Conservation (phyloP, 345 rosid species). For the Citrus australasica region DNA sequence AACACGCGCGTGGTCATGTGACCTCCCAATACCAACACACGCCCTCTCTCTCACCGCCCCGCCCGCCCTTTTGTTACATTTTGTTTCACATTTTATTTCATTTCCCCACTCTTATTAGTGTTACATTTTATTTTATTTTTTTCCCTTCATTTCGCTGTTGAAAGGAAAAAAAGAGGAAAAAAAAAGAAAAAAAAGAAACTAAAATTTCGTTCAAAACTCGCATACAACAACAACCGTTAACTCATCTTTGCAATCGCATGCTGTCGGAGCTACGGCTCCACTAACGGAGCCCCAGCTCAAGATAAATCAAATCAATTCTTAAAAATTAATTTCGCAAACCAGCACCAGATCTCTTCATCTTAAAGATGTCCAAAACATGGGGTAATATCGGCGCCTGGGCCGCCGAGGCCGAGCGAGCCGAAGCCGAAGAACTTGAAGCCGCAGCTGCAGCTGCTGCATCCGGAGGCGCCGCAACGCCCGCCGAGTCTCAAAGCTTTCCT, state of each 20-base stretch:
- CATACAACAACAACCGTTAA: background rate
- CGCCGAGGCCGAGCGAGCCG: slow-evolving; percentile 84
- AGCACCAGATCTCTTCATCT: slow-evolving; percentile 13
- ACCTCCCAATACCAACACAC: background rate
- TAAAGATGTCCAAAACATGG: slow-evolving; percentile 67
- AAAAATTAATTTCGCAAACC: background rate
- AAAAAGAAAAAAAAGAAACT: background rate
- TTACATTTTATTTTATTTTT: no score
- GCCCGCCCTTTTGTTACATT: no score
- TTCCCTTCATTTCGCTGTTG: background rate
- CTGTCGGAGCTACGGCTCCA: slow-evolving; percentile 65
- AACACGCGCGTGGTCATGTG: slow-evolving; percentile 15
- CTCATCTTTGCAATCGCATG: slow-evolving; percentile 36
- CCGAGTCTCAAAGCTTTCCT: slow-evolving; percentile 68
- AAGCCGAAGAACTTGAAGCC: slow-evolving; percentile 50
- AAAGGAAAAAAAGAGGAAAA: background rate
- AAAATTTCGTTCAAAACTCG: background rate
- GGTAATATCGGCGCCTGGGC: slow-evolving; percentile 92
- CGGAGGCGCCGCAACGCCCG: slow-evolving; percentile 11
- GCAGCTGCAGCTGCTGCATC: slow-evolving; percentile 33
- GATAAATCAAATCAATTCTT: background rate
- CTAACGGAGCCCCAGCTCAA: slow-evolving; percentile 45
- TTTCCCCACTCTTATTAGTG: no score
- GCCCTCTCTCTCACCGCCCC: no score
- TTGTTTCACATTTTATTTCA: no score